Percentiles rank a stretch among this genome's conserved stretches.
These are phyloP conservation scores for Beta vulgaris DNA, from an alignment of 148 eudicot genomes.

Conservation along the genomic window DNA sequence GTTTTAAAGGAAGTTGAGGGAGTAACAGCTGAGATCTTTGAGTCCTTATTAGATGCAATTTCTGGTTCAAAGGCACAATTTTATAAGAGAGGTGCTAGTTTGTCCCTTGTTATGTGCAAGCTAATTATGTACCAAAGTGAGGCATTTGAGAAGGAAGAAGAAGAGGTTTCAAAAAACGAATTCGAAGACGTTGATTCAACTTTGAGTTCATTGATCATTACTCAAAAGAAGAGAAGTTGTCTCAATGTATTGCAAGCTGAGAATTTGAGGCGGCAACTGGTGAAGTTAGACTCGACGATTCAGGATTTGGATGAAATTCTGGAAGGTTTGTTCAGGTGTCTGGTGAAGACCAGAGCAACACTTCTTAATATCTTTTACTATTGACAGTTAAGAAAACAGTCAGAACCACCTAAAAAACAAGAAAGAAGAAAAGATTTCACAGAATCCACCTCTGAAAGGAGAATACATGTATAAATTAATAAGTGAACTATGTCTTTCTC, in stretches of 20 bases:
- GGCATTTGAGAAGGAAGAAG: conserved; percentile 13
- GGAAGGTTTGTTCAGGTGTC: conserved; percentile 39
- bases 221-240: conserved; percentile 28
- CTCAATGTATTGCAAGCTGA: conserved; percentile 22
- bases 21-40: conserved; percentile 26
- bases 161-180: conserved; percentile 15
- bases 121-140: conserved; percentile 19
- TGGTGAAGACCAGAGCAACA: conserved; percentile 41
- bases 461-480: neutral
- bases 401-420: neutral
- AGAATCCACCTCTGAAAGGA: neutral
- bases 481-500: neutral
- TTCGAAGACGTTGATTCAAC: conserved; percentile 30
- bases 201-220: conserved; percentile 22
- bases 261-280: conserved; percentile 27
- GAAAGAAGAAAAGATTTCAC: neutral
- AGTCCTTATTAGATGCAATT: conserved; percentile 26
- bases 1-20: conserved; percentile 27
- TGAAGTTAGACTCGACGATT: conserved; percentile 29
- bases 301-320: conserved; percentile 38
- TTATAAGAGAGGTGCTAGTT: conserved; percentile 23
- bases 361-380: conserved; percentile 32
- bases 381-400: neutral
- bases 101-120: conserved; percentile 26
- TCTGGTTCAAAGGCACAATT: conserved; percentile 24